Percentiles rank a stretch among this genome's conserved stretches.
Conservation (phyloP, 2,329 filamentous ascomycete genomes). For the Pseudocercospora musae region DNA sequence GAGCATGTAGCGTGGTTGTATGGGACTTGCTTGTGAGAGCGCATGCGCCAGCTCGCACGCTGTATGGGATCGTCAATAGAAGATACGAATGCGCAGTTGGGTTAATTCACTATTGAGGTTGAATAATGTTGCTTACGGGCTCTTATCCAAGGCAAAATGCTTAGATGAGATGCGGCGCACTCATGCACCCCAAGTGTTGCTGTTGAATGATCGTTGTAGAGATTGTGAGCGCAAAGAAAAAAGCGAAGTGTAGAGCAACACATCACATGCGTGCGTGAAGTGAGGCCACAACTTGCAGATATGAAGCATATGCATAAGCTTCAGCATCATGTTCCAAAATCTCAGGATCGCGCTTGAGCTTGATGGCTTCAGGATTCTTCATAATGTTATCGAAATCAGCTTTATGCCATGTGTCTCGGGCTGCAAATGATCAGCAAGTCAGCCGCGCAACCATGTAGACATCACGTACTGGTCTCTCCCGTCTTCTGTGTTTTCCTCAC, state of each 20-base stretch:
- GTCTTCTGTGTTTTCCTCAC: slow-evolving; percentile 25
- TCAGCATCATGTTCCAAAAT: slow-evolving; percentile 51
- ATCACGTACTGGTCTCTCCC: slow-evolving; percentile 14
- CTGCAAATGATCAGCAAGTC: not conserved
- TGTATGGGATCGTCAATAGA: no score
- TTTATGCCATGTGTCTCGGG: slow-evolving; percentile 48
- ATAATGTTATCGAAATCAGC: slow-evolving; percentile 49
- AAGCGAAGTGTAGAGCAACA: not conserved
- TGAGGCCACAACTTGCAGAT: slow-evolving; percentile 12
- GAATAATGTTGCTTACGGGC: no score
- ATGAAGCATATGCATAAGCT: slow-evolving; percentile 44
- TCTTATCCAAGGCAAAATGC: no score
- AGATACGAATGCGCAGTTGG: no score
- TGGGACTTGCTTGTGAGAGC: no score
- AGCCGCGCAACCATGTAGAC: no score
- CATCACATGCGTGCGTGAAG: not conserved
- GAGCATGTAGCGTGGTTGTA: no score
- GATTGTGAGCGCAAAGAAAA: not conserved
- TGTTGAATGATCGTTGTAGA: not conserved
- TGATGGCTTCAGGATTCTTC: slow-evolving; percentile 46
- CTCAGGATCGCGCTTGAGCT: slow-evolving; percentile 49
- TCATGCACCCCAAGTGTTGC: not conserved
- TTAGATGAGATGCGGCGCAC: no score
- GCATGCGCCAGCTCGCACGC: no score
- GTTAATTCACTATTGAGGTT: no score